These are phyloP conservation scores for Monosporascus sp. DNA, from an alignment of 2,329 filamentous ascomycete species.

Conservation along the genomic window DNA sequence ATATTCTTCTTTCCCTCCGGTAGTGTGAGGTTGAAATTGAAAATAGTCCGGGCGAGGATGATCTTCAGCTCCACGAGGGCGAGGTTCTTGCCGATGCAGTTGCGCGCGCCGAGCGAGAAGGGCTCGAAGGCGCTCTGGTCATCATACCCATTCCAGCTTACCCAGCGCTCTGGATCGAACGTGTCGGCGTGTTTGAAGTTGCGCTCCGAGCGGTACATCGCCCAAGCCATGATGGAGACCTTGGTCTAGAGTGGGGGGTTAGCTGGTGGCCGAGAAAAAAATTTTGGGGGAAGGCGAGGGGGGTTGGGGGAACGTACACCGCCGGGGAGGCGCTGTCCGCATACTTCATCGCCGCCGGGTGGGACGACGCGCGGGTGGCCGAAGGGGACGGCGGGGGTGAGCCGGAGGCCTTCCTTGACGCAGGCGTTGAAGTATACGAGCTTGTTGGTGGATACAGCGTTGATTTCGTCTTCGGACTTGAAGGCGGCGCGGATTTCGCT, in stretches of 20 bases:
- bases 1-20: too few relatives aligned
- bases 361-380: slow-evolving; percentile 20
- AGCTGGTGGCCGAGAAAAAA: not conserved
- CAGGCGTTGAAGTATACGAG: slow-evolving; percentile 30
- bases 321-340: slow-evolving; percentile 14
- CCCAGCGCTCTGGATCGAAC: slow-evolving; percentile 20
- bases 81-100: slow-evolving; percentile 19
- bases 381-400: slow-evolving; percentile 28
- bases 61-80: not conserved
- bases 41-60: not conserved
- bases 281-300: too few relatives aligned
- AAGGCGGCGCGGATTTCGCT: slow-evolving; percentile 37
- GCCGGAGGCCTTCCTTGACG: slow-evolving; percentile 30
- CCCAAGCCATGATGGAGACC: not conserved
- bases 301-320: slow-evolving; percentile 9
- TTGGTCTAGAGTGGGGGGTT: not conserved
- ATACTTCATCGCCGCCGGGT: slow-evolving; percentile 7
- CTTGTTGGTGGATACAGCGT: slow-evolving; percentile 18
- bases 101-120: slow-evolving; percentile 15
- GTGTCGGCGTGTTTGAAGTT: slow-evolving; percentile 12
- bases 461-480: slow-evolving; percentile 28
- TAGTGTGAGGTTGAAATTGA: not conserved
- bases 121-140: slow-evolving; percentile 16
- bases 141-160: slow-evolving; percentile 5
- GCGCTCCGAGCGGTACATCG: slow-evolving; percentile 3